These are phyloP conservation scores for Saccharomycopsis sp. DNA, from an alignment of 805 yeast genomes.

Conservation along the genomic window DNA sequence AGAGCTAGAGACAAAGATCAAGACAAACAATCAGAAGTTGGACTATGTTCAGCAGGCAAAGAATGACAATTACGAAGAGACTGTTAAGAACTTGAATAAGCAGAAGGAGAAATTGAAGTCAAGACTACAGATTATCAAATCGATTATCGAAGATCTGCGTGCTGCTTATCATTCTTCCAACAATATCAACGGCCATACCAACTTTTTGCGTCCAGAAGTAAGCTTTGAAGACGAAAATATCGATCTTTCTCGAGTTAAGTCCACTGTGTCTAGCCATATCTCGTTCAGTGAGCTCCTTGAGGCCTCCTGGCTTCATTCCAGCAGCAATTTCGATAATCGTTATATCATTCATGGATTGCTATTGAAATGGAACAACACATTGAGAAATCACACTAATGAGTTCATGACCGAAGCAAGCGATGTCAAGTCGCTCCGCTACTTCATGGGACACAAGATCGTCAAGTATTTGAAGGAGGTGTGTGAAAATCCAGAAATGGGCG, in stretches of 20 bases:
- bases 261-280: constrained; percentile 17
- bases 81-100: constrained; percentile 21
- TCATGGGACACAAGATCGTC: constrained; percentile 44
- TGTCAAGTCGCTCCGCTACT: constrained; percentile 36
- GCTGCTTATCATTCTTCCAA: constrained; percentile 24
- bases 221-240: not conserved
- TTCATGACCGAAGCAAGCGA: constrained; percentile 41
- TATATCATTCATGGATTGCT: constrained; percentile 51
- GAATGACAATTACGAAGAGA: constrained; percentile 14
- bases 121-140: constrained; percentile 28
- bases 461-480: constrained; percentile 39
- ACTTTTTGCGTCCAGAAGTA: constrained; percentile 8
- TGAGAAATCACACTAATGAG: constrained; percentile 42
- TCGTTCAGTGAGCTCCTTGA: constrained; percentile 14
- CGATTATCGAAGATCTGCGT: constrained; percentile 28
- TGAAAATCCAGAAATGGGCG: constrained; percentile 10
- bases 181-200: constrained; percentile 15
- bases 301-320: constrained; percentile 1
- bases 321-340: constrained; percentile 43
- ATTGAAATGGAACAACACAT: constrained; percentile 46
- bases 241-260: not conserved
- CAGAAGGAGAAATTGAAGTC: constrained; percentile 29
- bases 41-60: constrained; percentile 22
- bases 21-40: constrained; percentile 25
- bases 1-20: constrained; percentile 36